Evolutionary conservation across 2,329 filamentous ascomycete species (phyloP).

Genomic region (Epichloe coenophiala): DNA sequence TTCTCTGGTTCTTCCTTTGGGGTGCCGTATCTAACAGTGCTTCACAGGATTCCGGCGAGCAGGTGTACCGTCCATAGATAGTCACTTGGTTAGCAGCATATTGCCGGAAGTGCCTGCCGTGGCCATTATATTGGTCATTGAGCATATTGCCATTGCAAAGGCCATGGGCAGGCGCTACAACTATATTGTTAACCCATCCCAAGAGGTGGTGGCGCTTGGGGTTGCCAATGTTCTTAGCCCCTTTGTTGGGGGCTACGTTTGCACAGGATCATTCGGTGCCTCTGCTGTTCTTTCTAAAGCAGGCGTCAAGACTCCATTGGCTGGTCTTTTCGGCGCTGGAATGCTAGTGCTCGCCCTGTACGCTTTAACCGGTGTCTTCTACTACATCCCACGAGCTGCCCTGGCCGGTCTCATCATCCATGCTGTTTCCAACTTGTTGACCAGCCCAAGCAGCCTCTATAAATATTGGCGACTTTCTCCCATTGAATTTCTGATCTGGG

Average conservation of each 20-base stretch:
- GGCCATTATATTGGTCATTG: slow-evolving; percentile 65
- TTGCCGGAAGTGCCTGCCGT: slow-evolving; percentile 53
- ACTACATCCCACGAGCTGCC: slow-evolving; percentile 61
- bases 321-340: slow-evolving; percentile 63
- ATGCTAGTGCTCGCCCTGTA: slow-evolving; percentile 69
- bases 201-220: slow-evolving; percentile 67
- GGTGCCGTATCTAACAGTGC: slow-evolving; percentile 6
- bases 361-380: slow-evolving; percentile 64
- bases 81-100: slow-evolving; percentile 41
- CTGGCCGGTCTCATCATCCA: slow-evolving; percentile 72
- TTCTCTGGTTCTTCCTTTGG: neutral
- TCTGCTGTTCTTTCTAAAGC: slow-evolving; percentile 79
- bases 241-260: slow-evolving; percentile 47
- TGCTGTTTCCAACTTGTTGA: slow-evolving; percentile 64
- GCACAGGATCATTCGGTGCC: slow-evolving; percentile 39
- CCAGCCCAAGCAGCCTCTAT: slow-evolving; percentile 59
- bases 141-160: slow-evolving; percentile 75
- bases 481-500: slow-evolving; percentile 61
- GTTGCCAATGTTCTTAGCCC: slow-evolving; percentile 63
- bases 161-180: slow-evolving; percentile 70
- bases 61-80: slow-evolving; percentile 42
- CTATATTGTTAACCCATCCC: slow-evolving; percentile 66
- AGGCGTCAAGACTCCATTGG: slow-evolving; percentile 66
- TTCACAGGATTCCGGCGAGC: slow-evolving; percentile 49
- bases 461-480: slow-evolving; percentile 68